phyloP scores from a whole-genome alignment of 2,329 filamentous ascomycete genomes.

The Ophiobolus disseminans region DNA sequence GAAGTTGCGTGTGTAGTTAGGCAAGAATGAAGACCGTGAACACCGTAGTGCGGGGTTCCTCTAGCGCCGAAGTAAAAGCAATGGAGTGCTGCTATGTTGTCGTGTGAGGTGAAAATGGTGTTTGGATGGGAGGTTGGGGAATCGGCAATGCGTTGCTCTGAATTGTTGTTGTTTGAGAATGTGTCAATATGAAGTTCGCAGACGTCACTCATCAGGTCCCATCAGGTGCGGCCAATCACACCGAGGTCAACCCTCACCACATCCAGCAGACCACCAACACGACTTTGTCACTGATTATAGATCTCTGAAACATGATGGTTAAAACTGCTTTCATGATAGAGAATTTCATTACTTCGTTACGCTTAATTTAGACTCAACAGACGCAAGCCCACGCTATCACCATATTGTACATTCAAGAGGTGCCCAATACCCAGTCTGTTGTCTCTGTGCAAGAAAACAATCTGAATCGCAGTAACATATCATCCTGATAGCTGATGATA shows the following conservation, averaged over 20 bases:
- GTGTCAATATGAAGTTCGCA: conserved; percentile 1
- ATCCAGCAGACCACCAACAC: background rate
- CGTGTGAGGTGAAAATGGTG: too few relatives aligned
- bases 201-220: conserved; percentile 4
- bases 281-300: background rate
- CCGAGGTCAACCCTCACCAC: background rate
- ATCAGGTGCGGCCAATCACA: background rate
- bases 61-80: too few relatives aligned
- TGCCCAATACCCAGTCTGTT: background rate
- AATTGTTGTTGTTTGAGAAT: background rate
- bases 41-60: too few relatives aligned
- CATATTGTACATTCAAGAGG: background rate
- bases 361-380: background rate
- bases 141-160: background rate
- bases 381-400: background rate
- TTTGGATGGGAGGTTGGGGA: too few relatives aligned
- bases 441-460: background rate
- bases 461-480: too few relatives aligned
- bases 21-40: too few relatives aligned
- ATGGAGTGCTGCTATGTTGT: too few relatives aligned
- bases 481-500: too few relatives aligned
- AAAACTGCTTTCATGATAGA: too few relatives aligned
- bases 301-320: too few relatives aligned
- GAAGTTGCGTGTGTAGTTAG: too few relatives aligned
- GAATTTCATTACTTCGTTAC: background rate